Evolutionary conservation across 1,139 yeast genomes (phyloP).

Genomic region (Protomyces inouyei): DNA sequence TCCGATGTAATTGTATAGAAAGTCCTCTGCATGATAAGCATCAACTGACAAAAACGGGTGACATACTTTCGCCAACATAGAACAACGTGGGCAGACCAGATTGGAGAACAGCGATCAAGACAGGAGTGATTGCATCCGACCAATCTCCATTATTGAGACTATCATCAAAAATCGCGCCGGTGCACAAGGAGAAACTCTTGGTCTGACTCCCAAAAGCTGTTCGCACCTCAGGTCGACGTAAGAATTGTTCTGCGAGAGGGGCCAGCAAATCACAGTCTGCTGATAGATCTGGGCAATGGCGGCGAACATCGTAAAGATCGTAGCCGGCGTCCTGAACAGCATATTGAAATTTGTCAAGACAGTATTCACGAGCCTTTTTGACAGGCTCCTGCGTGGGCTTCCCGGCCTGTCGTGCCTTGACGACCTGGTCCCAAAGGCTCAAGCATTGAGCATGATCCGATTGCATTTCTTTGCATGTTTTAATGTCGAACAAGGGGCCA

Average conservation of each 20-base stretch:
- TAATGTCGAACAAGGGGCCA: constrained; percentile 74
- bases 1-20: not conserved
- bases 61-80: constrained; percentile 82
- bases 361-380: too few species aligned
- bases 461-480: constrained; percentile 73
- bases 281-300: constrained; percentile 70
- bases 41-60: not conserved
- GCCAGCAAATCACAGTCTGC: constrained; percentile 66
- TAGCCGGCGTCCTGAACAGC: constrained; percentile 88
- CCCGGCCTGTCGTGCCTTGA: constrained; percentile 74
- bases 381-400: constrained; percentile 56
- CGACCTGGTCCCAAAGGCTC: constrained; percentile 73
- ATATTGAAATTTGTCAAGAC: constrained; percentile 42
- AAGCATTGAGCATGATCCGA: constrained; percentile 73
- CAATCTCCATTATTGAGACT: not conserved
- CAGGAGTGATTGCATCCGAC: constrained; percentile 29
- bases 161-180: constrained; percentile 62
- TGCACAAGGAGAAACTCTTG: constrained; percentile 74
- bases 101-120: constrained; percentile 36
- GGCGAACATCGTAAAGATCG: constrained; percentile 84
- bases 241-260: constrained; percentile 59
- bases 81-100: constrained; percentile 64
- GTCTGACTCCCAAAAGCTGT: constrained; percentile 73
- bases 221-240: constrained; percentile 64
- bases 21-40: not conserved